These are phyloP conservation scores for Erigeron canadensis DNA, from an alignment of 129 eudicot genomes.

Conservation along the genomic window DNA sequence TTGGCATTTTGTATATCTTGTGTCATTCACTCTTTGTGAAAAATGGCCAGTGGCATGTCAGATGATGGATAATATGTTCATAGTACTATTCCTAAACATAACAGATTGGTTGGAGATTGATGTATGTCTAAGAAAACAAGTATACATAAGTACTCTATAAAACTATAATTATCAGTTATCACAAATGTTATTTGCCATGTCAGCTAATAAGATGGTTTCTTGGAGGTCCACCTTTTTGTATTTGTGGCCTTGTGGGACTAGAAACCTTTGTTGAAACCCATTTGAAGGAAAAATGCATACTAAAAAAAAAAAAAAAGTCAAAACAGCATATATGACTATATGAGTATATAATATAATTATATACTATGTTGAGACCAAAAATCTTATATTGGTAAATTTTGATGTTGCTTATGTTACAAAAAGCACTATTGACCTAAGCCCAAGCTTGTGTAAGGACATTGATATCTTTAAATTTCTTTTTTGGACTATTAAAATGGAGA, in stretches of 20 bases:
- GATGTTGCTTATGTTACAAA: no score
- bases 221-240: background rate
- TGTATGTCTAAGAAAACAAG: background rate
- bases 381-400: no score
- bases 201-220: conserved; percentile 5
- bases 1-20: conserved; percentile 16
- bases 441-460: no score
- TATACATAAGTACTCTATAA: no score
- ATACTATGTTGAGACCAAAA: no score
- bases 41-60: background rate
- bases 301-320: no score
- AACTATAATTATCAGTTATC: no score
- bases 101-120: conserved; percentile 11
- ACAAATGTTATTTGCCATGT: conserved; percentile 8
- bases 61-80: conserved; percentile 10
- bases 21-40: background rate
- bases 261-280: conserved; percentile 14
- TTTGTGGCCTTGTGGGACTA: conserved; percentile 25
- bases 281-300: background rate
- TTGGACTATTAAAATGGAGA: no score
- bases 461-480: no score
- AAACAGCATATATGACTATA: no score
- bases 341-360: no score
- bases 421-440: no score
- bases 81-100: conserved; percentile 1